phyloP scores from a whole-genome alignment of 306 rosid genomes.

The Coriaria nepalensis region DNA sequence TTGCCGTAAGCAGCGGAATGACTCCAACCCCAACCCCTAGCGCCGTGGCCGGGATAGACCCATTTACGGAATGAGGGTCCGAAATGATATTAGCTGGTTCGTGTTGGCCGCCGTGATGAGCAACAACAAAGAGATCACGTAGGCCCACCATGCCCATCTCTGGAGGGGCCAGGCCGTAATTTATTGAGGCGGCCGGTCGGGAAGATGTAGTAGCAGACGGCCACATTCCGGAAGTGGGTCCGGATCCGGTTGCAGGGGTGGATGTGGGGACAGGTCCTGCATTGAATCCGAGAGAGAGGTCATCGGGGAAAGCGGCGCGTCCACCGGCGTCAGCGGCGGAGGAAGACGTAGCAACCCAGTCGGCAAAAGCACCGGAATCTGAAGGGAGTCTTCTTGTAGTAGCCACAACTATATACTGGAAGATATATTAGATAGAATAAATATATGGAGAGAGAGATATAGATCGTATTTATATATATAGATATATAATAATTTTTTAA shows the following conservation, averaged over 20 bases:
- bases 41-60: conserved; percentile 56
- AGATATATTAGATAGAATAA: background rate
- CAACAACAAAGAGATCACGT: conserved; percentile 63
- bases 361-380: conserved; percentile 90
- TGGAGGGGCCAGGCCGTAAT: conserved; percentile 30
- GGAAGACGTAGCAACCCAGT: conserved; percentile 63
- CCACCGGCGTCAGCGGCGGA: conserved; percentile 21
- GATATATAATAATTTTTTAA: background rate
- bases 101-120: conserved; percentile 26
- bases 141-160: conserved; percentile 77
- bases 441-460: background rate
- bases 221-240: conserved; percentile 40
- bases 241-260: conserved; percentile 25
- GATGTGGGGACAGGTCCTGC: conserved; percentile 31
- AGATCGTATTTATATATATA: background rate
- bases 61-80: conserved; percentile 35
- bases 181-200: conserved; percentile 25
- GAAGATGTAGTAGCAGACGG: conserved; percentile 8
- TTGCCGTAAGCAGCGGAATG: conserved; percentile 48
- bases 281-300: conserved; percentile 87
- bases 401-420: conserved; percentile 63
- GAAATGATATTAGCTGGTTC: conserved; percentile 21
- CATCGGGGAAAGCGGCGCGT: conserved; percentile 26
- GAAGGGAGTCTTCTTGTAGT: conserved; percentile 90
- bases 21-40: conserved; percentile 72